Evolutionary conservation across 441 rosid species (phyloP), one percentile per base, ranked within the genome.

Genomic region (Mallotus repandus): DNA sequence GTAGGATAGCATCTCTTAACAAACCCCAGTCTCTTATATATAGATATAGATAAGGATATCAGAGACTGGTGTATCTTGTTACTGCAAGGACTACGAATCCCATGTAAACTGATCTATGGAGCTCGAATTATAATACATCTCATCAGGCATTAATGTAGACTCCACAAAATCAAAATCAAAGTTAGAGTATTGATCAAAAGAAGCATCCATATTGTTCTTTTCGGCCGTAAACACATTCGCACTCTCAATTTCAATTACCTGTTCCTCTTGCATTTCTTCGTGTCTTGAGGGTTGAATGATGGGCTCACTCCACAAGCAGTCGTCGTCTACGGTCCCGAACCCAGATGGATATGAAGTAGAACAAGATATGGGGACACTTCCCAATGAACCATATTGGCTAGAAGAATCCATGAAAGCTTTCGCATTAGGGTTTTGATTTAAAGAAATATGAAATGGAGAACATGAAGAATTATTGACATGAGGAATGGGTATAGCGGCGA

Each of bases 21-120:
- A 35, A 35, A 35, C 41, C 41, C 41, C 41, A 35, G 41, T 35
- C 5, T 35, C 5, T 35, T 35, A 35, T 35, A 35, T 35, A 5
- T 35, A 1, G 41, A 35, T 35, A 3, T 35, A 35, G 41, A 35
- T 35, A 35, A 1, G 41, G 48, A 45, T 45, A 45, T 45, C 11
- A 45, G 48, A 1, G 11, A 11, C 9, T 45, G 7, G 48, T 45
- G 38, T 43, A 7, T 45, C 9, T 45, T 45, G 11, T 45, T 45
- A 7, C 10, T 45, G 48, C 48, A 61, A 22, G 32, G 12, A 8
- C 68, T 43, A 46, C 19, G 65, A 76, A 78, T 63, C 66, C 84
- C 86, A 85, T 70, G 86, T 75, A 77, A 81, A 75, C 63, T 82
- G 81, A 77, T 77, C 84, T 13, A 74, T 69, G 57, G 82, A 73